phyloP scores from a whole-genome alignment of 805 yeast species.

The Suhomyces xylopsoci region DNA sequence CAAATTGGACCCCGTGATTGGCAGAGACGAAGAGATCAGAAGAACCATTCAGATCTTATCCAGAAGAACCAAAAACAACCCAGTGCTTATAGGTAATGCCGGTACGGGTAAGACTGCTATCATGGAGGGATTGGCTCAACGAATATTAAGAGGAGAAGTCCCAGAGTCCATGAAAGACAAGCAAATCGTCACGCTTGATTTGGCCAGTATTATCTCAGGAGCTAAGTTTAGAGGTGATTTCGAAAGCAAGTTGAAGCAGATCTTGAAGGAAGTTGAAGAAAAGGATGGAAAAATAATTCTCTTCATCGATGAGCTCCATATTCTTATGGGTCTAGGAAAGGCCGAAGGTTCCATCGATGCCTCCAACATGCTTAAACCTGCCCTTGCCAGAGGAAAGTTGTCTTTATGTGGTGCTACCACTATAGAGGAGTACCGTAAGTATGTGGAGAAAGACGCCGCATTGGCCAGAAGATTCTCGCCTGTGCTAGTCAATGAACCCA shows the following conservation, averaged over 20 bases:
- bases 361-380: conserved; percentile 88
- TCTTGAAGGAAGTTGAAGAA: conserved; percentile 79
- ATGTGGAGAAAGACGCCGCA: conserved; percentile 95
- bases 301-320: conserved; percentile 88
- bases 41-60: conserved; percentile 91
- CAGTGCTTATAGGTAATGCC: conserved; percentile 91
- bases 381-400: conserved; percentile 84
- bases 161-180: conserved; percentile 92
- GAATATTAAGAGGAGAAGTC: conserved; percentile 87
- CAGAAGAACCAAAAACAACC: conserved; percentile 91
- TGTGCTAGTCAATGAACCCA: conserved; percentile 80
- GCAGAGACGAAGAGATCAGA: conserved; percentile 92
- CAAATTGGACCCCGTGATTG: conserved; percentile 93
- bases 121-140: conserved; percentile 94
- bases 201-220: conserved; percentile 88
- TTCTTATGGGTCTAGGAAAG: conserved; percentile 86
- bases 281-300: conserved; percentile 72
- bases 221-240: conserved; percentile 96
- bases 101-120: conserved; percentile 98
- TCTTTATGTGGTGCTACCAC: conserved; percentile 98
- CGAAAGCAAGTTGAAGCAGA: conserved; percentile 81
- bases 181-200: conserved; percentile 75
- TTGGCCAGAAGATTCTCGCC: conserved; percentile 92
- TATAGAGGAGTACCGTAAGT: conserved; percentile 84
- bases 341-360: conserved; percentile 96